A percentile compares a stretch with the other conserved stretches of the same genome.
Evolutionary conservation across 768 basidiomycete species (phyloP).

Genomic region (Phylloporus sp.): DNA sequence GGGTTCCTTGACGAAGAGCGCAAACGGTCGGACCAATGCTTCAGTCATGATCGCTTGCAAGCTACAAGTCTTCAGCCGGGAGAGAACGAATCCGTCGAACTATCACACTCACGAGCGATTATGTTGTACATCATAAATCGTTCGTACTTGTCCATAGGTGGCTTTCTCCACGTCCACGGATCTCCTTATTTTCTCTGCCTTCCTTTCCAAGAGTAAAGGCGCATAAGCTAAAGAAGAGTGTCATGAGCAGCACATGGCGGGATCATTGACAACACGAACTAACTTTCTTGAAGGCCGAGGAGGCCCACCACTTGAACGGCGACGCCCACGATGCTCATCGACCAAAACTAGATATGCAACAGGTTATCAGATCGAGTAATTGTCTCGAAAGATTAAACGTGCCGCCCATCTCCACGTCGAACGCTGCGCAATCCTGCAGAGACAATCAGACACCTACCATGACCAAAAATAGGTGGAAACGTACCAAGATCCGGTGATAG

Average conservation of each 20-base stretch:
- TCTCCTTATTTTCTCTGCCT: constrained; percentile 43
- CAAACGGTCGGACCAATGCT: constrained; percentile 64
- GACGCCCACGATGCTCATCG: constrained; percentile 54
- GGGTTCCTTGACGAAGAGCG: constrained; percentile 52
- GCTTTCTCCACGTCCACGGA: constrained; percentile 47
- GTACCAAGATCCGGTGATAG: constrained; percentile 57
- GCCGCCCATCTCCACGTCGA: constrained; percentile 74
- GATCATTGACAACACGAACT: constrained; percentile 12
- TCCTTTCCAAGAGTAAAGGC: constrained; percentile 39
- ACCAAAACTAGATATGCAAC: constrained; percentile 48
- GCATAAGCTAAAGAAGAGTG: constrained; percentile 21
- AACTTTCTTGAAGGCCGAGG: constrained; percentile 60
- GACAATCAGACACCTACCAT: neutral
- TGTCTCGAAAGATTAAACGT: constrained; percentile 17
- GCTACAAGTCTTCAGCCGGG: constrained; percentile 27
- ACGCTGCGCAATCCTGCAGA: constrained; percentile 46
- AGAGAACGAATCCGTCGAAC: neutral
- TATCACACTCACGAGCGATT: constrained; percentile 40
- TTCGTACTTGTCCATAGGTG: constrained; percentile 35
- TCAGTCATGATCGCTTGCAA: constrained; percentile 48
- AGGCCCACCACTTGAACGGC: constrained; percentile 52
- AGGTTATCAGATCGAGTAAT: neutral
- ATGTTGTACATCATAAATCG: constrained; percentile 40
- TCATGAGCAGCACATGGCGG: constrained; percentile 13
- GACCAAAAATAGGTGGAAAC: neutral